phyloP scores from a whole-genome alignment of 148 eudicot species.

The Nepenthes mirabilis region DNA sequence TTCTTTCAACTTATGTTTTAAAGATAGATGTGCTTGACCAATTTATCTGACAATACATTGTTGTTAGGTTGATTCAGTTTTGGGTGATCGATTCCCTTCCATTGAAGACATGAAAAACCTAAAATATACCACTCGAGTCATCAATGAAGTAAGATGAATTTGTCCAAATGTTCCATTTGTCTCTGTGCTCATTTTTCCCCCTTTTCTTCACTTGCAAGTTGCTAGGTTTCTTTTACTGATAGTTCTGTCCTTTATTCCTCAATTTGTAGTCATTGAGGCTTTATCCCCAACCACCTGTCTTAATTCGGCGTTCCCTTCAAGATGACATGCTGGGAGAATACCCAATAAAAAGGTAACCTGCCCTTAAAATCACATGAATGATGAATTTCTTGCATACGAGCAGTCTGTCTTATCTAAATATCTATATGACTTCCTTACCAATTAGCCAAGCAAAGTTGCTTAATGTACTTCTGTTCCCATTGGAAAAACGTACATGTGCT shows the following conservation, averaged over 20 bases:
- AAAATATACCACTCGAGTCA: constrained; percentile 81
- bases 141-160: constrained; percentile 69
- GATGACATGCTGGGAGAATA: constrained; percentile 77
- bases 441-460: too few relatives aligned
- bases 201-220: background rate
- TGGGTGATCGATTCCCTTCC: constrained; percentile 88
- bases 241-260: background rate
- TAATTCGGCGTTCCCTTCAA: constrained; percentile 85
- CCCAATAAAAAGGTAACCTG: constrained; percentile 69
- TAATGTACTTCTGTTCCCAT: too few relatives aligned
- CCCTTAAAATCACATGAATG: background rate
- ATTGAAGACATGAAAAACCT: constrained; percentile 93
- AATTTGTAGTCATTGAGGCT: constrained; percentile 81
- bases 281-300: constrained; percentile 95
- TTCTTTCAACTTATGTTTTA: background rate
- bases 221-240: background rate
- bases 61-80: constrained; percentile 75
- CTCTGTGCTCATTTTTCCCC: background rate
- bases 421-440: background rate
- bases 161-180: background rate
- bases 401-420: background rate
- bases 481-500: background rate
- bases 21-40: background rate
- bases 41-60: background rate
- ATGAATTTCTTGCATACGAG: background rate